Conservation (phyloP, 1,284 basidiomycete species). For the Leccinum variabile region DNA sequence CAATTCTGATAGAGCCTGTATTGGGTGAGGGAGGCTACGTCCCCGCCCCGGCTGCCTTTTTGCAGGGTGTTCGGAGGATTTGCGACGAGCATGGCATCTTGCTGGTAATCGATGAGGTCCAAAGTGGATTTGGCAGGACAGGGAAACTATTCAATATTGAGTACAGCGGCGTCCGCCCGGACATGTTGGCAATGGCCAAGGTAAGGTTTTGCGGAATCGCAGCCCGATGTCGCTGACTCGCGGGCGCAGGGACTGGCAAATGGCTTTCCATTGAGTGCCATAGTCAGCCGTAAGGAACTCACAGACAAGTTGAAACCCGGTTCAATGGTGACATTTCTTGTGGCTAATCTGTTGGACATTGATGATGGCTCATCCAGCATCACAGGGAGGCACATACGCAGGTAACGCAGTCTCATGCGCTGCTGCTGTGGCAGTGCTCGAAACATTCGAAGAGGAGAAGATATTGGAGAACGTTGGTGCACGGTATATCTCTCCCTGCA, state of each 20-base stretch:
- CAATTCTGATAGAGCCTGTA: conserved; percentile 90
- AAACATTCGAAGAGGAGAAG: conserved; percentile 77
- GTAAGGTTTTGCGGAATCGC: conserved; percentile 33
- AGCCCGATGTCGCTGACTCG: conserved; percentile 7
- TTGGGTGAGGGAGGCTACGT: conserved; percentile 96
- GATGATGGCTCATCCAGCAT: conserved; percentile 7
- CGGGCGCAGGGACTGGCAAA: conserved; percentile 77
- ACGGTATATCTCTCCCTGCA: conserved; percentile 44
- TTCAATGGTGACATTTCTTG: conserved; percentile 57
- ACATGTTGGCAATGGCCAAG: conserved; percentile 90
- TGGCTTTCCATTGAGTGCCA: conserved; percentile 89
- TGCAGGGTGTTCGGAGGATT: conserved; percentile 77
- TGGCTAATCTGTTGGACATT: neutral
- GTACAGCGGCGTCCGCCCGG: conserved; percentile 80
- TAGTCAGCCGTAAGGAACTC: conserved; percentile 80
- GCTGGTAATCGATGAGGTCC: conserved; percentile 86
- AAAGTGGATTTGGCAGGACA: conserved; percentile 87
- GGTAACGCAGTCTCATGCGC: conserved; percentile 90
- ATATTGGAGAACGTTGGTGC: conserved; percentile 77
- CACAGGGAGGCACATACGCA: conserved; percentile 84
- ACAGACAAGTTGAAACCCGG: conserved; percentile 82
- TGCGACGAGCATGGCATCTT: conserved; percentile 88
- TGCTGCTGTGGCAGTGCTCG: conserved; percentile 78
- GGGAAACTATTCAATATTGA: conserved; percentile 85
- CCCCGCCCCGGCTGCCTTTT: conserved; percentile 79